These are phyloP conservation scores for Paramecium primaurelia DNA, from an alignment of 73 alveolate species.

Conservation along the genomic window DNA sequence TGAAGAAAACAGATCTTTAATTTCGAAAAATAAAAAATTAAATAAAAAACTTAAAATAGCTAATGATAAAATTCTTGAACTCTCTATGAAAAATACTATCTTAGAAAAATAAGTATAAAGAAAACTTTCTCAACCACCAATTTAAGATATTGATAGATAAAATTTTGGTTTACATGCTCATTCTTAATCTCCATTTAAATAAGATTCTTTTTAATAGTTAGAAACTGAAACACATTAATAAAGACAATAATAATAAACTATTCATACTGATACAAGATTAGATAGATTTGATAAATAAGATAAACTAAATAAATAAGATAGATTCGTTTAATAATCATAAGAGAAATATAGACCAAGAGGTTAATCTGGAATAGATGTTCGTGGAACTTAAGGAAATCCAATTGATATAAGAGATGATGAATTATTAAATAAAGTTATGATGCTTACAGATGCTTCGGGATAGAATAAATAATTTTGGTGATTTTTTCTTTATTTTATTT, in stretches of 20 bases:
- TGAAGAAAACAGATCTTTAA: slow-evolving; percentile 8
- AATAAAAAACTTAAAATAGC: slow-evolving; percentile 40
- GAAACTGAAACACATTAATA: neutral
- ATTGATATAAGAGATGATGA: neutral
- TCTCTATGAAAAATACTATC: neutral
- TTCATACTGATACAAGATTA: neutral
- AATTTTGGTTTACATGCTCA: neutral
- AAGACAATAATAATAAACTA: neutral
- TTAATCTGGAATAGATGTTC: neutral
- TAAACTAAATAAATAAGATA: neutral
- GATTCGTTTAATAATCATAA: neutral
- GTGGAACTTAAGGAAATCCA: neutral
- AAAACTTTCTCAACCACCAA: neutral
- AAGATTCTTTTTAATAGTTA: neutral
- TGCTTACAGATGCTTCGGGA: slow-evolving; percentile 14
- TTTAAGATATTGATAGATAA: neutral
- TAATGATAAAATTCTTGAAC: slow-evolving; percentile 46
- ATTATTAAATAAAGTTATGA: slow-evolving; percentile 12
- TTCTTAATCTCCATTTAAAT: slow-evolving; percentile 3
- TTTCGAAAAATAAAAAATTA: neutral
- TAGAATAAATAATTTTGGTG: neutral
- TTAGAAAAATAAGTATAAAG: neutral
- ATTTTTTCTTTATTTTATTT: neutral
- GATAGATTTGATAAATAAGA: neutral
- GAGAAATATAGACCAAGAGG: neutral